Base-by-base conservation (phyloP, 768 basidiomycete genomes). In the Filobasidium floriforme region DNA sequence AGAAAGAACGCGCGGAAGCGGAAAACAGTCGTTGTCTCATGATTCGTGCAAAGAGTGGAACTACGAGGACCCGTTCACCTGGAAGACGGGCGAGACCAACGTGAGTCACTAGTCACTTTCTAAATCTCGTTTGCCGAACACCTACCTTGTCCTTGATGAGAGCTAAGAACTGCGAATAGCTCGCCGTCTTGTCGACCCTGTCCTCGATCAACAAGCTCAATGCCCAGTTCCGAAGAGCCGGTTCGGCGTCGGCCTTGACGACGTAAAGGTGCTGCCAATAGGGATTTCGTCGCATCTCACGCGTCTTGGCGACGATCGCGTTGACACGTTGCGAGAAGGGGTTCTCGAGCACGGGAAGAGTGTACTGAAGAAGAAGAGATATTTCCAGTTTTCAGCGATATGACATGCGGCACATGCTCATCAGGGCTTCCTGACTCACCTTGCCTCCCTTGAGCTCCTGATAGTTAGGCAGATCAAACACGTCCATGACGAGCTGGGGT, bases 161-260 rank as follows among this genome's bases (percentile, higher is more conserved):
- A 40, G 84, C 85, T 72, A 96, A 85, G 80, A 90, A 98, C 78
- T 98, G 94, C 73, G 92, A 89, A 80, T 98, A 99, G 77, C 92
- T 96, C 59, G 92, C 92, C 75, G 91, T 82, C 67, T 90, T 87
- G 77, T 99, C 96, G 73, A 90, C 87, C 65, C 96, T 87, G 79
- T 98, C 96, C 80, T 98, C 94, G 71, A 98, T 88, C 70, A 99
- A 85, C 73, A 86, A 85, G 75, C 90, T 92, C 68, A 99, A 83
- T 0, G 94, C 96, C 96, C 96, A 99, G 66, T 92, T 83, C 68
- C 93, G 83, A 74, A 99, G 82, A 54, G 92, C 88, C 7, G 92
- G 89, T 79, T 99, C 96, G 67, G 92, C 94, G 71, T 99, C 96
- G 77, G 97, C 92, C 80, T 98, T 99, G 73, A 98, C 92, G 61